These are phyloP conservation scores for Monilinia aucupariae DNA, from an alignment of 2,329 filamentous ascomycete species.

Conservation along the genomic window DNA sequence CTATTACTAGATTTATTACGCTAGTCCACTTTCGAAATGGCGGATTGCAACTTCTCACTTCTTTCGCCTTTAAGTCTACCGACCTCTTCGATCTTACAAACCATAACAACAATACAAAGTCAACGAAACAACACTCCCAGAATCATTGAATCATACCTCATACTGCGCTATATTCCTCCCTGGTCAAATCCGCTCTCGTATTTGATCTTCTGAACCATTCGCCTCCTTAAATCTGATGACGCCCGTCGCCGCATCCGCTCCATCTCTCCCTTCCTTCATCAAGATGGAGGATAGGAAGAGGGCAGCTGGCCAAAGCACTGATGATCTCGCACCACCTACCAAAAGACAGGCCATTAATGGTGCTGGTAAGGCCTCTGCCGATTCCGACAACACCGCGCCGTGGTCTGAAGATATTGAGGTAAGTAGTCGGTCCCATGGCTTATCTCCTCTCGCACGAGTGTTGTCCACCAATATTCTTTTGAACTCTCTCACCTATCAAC, in stretches of 20 bases:
- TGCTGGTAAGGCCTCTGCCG: slow-evolving; percentile 58
- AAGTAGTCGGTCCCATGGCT: slow-evolving; percentile 41
- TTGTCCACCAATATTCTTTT: slow-evolving; percentile 19
- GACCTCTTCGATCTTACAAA: slow-evolving; percentile 7
- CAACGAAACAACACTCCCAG: neutral
- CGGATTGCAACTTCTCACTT: slow-evolving; percentile 15
- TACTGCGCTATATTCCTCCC: slow-evolving; percentile 16
- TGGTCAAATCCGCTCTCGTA: neutral
- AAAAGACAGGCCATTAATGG: slow-evolving; percentile 93
- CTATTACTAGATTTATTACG: slow-evolving; percentile 9
- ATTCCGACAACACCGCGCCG: slow-evolving; percentile 55
- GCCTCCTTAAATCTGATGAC: slow-evolving; percentile 51
- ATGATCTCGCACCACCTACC: slow-evolving; percentile 80
- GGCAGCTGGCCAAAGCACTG: slow-evolving; percentile 60
- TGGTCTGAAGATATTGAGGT: slow-evolving; percentile 69
- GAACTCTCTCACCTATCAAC: slow-evolving; percentile 21
- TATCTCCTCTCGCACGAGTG: slow-evolving; percentile 7
- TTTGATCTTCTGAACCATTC: slow-evolving; percentile 15
- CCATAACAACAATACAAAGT: slow-evolving; percentile 19
- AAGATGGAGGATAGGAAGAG: slow-evolving; percentile 99
- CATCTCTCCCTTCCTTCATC: slow-evolving; percentile 74
- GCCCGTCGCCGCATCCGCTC: slow-evolving; percentile 30
- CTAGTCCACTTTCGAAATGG: slow-evolving; percentile 9
- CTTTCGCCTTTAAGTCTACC: slow-evolving; percentile 11
- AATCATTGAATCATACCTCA: neutral